phyloP scores from a whole-genome alignment of 352 stramenopile species.

The Lagenidium giganteum region DNA sequence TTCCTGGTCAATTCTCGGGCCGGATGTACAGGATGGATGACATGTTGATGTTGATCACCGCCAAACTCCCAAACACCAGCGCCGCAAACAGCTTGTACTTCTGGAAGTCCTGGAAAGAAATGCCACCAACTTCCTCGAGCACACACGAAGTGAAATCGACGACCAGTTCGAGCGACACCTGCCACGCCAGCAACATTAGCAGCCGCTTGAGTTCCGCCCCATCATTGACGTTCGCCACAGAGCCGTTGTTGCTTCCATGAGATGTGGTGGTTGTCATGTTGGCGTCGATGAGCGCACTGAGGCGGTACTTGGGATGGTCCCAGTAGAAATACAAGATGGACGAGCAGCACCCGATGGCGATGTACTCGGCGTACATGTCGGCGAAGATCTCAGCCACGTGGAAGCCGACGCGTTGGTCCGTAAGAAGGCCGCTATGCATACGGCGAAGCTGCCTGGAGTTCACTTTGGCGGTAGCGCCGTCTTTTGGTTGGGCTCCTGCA shows the following conservation, averaged over 20 bases:
- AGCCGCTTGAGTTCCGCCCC: no score
- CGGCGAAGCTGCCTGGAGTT: constrained; percentile 1
- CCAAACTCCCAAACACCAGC: constrained; percentile 4
- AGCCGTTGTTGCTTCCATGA: constrained; percentile 1
- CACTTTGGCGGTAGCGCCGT: background rate
- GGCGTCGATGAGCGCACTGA: constrained; percentile 1
- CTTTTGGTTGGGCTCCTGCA: constrained; percentile 1
- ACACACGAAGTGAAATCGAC: constrained; percentile 8
- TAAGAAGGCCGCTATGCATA: no score
- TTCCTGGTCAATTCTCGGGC: background rate
- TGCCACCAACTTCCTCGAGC: background rate
- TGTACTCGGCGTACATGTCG: constrained; percentile 41
- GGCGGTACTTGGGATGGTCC: constrained; percentile 24
- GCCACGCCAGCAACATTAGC: background rate
- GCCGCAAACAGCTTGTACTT: constrained; percentile 2
- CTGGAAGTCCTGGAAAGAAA: background rate
- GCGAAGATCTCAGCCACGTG: constrained; percentile 14
- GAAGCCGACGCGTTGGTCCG: constrained; percentile 1
- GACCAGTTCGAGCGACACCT: constrained; percentile 6
- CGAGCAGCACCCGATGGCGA: constrained; percentile 31
- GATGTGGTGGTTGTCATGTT: constrained; percentile 3
- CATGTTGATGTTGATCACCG: constrained; percentile 8
- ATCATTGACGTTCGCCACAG: no score
- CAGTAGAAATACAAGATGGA: constrained; percentile 28
- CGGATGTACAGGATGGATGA: constrained; percentile 10